Evolutionary conservation across 495 filamentous ascomycete genomes (phyloP), one percentile per base, ranked within the genome.

Genomic region (Penicillium canescens): DNA sequence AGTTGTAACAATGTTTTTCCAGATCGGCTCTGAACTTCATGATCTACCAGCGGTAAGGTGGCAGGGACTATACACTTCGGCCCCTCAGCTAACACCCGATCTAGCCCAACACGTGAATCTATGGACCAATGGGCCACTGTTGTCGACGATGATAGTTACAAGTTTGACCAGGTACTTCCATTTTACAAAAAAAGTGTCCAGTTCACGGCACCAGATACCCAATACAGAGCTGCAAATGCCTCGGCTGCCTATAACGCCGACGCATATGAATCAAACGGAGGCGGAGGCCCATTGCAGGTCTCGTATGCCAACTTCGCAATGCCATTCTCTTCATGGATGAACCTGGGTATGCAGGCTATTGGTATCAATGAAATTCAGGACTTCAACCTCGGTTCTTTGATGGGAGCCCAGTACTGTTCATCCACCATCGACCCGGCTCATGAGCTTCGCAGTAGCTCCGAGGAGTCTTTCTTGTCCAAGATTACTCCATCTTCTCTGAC

Each of bases 111-210:
- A 0, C 57, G 48, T 5, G 75, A 68, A 0, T 63, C 79, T 1
- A 77, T 76, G 55, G 63, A 82, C 11, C 57, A 66, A 54, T 88
- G 84, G 84, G 84, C 84, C 0, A 74, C 82, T 24, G 36, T 45
- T 0, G 82, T 86, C 6, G 75, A 77, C 36, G 85, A 87, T 55
- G 42, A 73, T 2, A 76, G 68, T 46, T 89, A 82, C 55, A 67
- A 65, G 3, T 88, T 71, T 28, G 71, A 81, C 8, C 69, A 77
- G 6, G 50, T 82, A 0, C 66, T 84, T 0, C 80, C 81, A 0
- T 83, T 74, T 54, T 87, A 78, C 51, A 64, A 84, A 53, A 79
- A 78, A 40, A 79, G 73, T 42, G 47, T 73, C 0, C 53, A 72
- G 1, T 83, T 84, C 60, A 83, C 81, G 0, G 66, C 77, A 0